A percentile compares a stretch with the other conserved stretches of the same genome.
These are phyloP conservation scores for Ustilago hordei DNA, from an alignment of 1,284 basidiomycete genomes.

Conservation along the genomic window DNA sequence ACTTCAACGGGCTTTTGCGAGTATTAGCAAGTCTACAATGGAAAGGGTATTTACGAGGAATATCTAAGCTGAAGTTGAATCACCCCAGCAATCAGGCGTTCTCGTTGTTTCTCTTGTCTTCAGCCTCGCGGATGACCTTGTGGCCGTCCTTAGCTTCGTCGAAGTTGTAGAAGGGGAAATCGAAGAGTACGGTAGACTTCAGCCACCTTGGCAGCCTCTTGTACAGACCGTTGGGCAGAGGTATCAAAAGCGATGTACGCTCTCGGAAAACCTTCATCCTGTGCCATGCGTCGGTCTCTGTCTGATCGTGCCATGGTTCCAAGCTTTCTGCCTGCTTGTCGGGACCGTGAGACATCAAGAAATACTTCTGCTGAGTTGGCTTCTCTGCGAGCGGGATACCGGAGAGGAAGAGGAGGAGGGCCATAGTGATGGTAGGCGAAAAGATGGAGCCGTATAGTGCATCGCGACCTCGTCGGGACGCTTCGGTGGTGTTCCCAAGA, in stretches of 20 bases:
- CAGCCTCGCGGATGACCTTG: conserved; percentile 52
- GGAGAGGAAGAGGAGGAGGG: conserved; percentile 72
- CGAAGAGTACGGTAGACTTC: conserved; percentile 76
- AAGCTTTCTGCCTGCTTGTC: conserved; percentile 40
- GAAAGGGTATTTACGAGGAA: conserved; percentile 14
- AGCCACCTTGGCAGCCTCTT: conserved; percentile 74
- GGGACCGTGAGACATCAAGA: conserved; percentile 72
- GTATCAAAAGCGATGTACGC: conserved; percentile 77
- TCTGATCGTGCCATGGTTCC: conserved; percentile 52
- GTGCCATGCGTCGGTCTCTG: conserved; percentile 59
- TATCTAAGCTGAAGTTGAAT: not conserved
- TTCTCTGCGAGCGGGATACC: conserved; percentile 81
- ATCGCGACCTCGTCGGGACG: conserved; percentile 27
- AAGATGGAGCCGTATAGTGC: conserved; percentile 59
- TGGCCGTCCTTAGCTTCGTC: conserved; percentile 61
- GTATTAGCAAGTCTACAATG: conserved; percentile 1
- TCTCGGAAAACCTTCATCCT: conserved; percentile 58
- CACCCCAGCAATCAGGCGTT: conserved; percentile 10
- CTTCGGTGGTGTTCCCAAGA: conserved; percentile 40
- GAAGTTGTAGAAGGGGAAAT: conserved; percentile 70
- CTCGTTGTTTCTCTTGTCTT: conserved; percentile 49
- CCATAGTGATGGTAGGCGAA: conserved; percentile 65
- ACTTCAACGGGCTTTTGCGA: not conserved
- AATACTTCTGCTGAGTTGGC: conserved; percentile 77
- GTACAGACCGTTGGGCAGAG: conserved; percentile 77